Evolutionary conservation across 495 filamentous ascomycete genomes (phyloP).

Genomic region (Trichoderma orchidacearum): DNA sequence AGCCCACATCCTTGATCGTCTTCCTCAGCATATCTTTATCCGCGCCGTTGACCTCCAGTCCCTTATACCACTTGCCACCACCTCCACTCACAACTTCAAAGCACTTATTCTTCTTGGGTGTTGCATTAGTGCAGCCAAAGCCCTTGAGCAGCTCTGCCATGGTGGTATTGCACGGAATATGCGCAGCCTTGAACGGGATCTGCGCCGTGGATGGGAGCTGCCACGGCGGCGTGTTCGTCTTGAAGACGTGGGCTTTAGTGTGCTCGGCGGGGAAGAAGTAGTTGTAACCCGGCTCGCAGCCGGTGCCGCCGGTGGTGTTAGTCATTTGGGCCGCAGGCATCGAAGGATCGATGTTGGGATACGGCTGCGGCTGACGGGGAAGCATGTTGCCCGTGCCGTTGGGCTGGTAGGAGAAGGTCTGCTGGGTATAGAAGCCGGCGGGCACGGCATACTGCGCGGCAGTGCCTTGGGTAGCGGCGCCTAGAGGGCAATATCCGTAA

Average conservation of each 20-base stretch:
- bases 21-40: slow-evolving; percentile 8
- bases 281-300: slow-evolving; percentile 35
- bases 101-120: slow-evolving; percentile 24
- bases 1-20: slow-evolving; percentile 22
- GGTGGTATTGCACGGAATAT: slow-evolving; percentile 26
- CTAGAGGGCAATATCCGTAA: background rate
- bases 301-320: slow-evolving; percentile 40
- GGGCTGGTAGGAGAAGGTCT: slow-evolving; percentile 6
- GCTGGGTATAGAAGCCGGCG: background rate
- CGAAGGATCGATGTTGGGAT: slow-evolving; percentile 26
- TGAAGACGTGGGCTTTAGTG: slow-evolving; percentile 34
- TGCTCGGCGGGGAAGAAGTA: slow-evolving; percentile 35
- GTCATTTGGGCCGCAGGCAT: slow-evolving; percentile 41
- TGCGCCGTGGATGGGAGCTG: slow-evolving; percentile 11
- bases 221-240: slow-evolving; percentile 28
- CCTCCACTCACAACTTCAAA: slow-evolving; percentile 25
- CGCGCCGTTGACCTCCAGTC: slow-evolving; percentile 15
- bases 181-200: slow-evolving; percentile 20
- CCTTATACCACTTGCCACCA: slow-evolving; percentile 22
- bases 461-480: background rate
- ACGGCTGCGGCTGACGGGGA: slow-evolving; percentile 17
- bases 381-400: slow-evolving; percentile 3
- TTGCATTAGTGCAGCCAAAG: slow-evolving; percentile 28
- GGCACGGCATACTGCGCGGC: background rate
- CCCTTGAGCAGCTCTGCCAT: slow-evolving; percentile 29